These are phyloP conservation scores for Hyaloperonospora arabidopsidis DNA, from an alignment of 352 stramenopile species.

Conservation along the genomic window DNA sequence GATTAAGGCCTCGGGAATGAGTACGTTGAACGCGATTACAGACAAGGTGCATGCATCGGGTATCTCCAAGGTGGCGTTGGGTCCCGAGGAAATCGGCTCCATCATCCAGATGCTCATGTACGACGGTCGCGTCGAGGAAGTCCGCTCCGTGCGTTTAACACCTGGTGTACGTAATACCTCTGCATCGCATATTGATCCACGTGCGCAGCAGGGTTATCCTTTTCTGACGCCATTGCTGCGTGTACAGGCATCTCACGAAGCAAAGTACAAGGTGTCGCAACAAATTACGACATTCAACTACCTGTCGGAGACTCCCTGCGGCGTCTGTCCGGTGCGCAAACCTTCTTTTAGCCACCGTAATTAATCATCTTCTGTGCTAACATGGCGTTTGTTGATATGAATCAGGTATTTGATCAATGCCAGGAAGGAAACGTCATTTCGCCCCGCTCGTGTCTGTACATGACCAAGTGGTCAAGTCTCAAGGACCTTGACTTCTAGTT, in stretches of 20 bases:
- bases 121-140: slow-evolving; percentile 86
- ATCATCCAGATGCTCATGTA: slow-evolving; percentile 92
- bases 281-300: slow-evolving; percentile 84
- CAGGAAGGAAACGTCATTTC: slow-evolving; percentile 88
- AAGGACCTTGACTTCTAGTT: slow-evolving; percentile 80
- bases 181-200: slow-evolving; percentile 1
- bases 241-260: slow-evolving; percentile 56
- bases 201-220: neutral
- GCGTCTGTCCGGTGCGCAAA: slow-evolving; percentile 75
- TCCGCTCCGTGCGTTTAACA: slow-evolving; percentile 69
- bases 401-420: slow-evolving; percentile 85
- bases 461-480: slow-evolving; percentile 87
- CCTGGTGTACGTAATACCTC: slow-evolving; percentile 44
- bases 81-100: slow-evolving; percentile 83
- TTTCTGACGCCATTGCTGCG: slow-evolving; percentile 3
- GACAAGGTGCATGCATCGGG: slow-evolving; percentile 86
- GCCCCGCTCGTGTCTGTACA: slow-evolving; percentile 86
- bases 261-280: slow-evolving; percentile 84
- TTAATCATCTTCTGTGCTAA: slow-evolving; percentile 9
- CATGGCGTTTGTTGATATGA: slow-evolving; percentile 4
- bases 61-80: slow-evolving; percentile 87
- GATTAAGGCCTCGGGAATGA: slow-evolving; percentile 82
- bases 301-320: slow-evolving; percentile 84
- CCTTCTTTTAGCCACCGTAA: neutral
- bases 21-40: slow-evolving; percentile 81